A percentile compares a stretch with the other conserved stretches of the same genome.
These are phyloP conservation scores for Apium graveolens DNA, from an alignment of 129 eudicot species.

Conservation along the genomic window DNA sequence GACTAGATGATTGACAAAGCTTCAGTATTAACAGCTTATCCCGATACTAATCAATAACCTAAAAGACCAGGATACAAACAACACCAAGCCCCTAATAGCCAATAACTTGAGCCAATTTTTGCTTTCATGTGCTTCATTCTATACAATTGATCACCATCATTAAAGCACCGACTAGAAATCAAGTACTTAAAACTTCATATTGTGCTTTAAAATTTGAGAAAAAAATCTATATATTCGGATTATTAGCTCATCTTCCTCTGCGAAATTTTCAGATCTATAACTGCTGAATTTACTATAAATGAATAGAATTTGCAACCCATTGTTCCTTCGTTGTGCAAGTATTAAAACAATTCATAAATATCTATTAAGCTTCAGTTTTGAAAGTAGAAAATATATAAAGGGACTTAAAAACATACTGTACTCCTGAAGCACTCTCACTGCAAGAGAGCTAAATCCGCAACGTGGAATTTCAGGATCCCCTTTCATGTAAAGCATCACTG, in stretches of 20 bases:
- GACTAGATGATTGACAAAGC: not conserved
- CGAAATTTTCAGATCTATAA: not conserved
- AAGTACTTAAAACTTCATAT: not conserved
- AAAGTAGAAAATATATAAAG: not conserved
- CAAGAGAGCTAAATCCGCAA: conserved; percentile 97
- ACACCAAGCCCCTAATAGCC: not conserved
- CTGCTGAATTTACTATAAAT: not conserved
- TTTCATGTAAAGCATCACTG: conserved; percentile 97
- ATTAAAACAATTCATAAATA: not conserved
- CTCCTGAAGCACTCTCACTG: conserved; percentile 80
- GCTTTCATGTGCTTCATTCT: not conserved
- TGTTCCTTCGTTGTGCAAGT: not conserved
- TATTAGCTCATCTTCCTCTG: not conserved
- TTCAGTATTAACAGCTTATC: not conserved
- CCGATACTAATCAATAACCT: not conserved
- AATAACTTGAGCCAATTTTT: not conserved
- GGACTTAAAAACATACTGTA: conserved; percentile 49
- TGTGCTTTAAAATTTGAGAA: not conserved
- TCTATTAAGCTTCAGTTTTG: not conserved
- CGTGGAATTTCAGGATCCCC: conserved; percentile 93
- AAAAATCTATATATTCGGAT: not conserved
- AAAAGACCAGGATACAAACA: not conserved
- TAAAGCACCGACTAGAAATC: not conserved
- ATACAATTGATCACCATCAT: not conserved
- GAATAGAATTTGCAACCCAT: not conserved